Conservation (phyloP, 2,329 filamentous ascomycete species). For the Fusarium nelsonii region DNA sequence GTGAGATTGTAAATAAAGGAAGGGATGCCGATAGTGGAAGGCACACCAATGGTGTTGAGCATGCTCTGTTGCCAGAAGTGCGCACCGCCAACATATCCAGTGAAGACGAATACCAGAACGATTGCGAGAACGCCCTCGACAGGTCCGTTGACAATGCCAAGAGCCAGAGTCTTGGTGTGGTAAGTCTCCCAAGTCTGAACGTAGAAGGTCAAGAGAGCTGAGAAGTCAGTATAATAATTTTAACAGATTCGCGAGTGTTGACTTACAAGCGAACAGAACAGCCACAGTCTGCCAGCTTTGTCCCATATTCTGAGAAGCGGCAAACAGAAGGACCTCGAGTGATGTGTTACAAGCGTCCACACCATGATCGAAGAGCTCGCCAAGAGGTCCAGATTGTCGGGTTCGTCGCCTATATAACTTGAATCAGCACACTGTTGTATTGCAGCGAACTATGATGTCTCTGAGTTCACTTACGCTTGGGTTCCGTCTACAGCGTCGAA, state of each 20-base stretch:
- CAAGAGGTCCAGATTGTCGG: conserved; percentile 89
- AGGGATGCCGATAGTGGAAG: conserved; percentile 73
- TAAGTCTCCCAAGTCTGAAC: conserved; percentile 99
- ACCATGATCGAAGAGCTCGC: conserved; percentile 97
- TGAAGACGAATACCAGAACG: conserved; percentile 83
- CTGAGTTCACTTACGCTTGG: conserved; percentile 79
- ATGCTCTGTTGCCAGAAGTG: conserved; percentile 94
- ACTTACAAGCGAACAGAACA: conserved; percentile 82
- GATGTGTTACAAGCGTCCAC: conserved; percentile 97
- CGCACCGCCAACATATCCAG: conserved; percentile 85
- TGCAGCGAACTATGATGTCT: background rate
- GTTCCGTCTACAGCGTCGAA: conserved; percentile 97
- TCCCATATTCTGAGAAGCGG: conserved; percentile 91
- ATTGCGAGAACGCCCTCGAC: conserved; percentile 94
- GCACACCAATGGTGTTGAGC: conserved; percentile 77
- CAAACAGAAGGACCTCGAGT: conserved; percentile 93
- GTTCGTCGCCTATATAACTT: conserved; percentile 78
- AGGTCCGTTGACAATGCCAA: conserved; percentile 92
- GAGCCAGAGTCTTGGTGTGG: conserved; percentile 93
- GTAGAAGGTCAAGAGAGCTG: conserved; percentile 94
- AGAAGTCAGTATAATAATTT: conserved; percentile 18
- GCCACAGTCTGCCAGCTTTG: conserved; percentile 91
- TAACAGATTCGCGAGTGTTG: background rate
- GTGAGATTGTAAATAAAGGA: conserved; percentile 79
- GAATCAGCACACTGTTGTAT: conserved; percentile 16